Evolutionary conservation across 2,329 filamentous ascomycete species (phyloP), one percentile per base, ranked within the genome.

Genomic region (Trichoderma harzianum): DNA sequence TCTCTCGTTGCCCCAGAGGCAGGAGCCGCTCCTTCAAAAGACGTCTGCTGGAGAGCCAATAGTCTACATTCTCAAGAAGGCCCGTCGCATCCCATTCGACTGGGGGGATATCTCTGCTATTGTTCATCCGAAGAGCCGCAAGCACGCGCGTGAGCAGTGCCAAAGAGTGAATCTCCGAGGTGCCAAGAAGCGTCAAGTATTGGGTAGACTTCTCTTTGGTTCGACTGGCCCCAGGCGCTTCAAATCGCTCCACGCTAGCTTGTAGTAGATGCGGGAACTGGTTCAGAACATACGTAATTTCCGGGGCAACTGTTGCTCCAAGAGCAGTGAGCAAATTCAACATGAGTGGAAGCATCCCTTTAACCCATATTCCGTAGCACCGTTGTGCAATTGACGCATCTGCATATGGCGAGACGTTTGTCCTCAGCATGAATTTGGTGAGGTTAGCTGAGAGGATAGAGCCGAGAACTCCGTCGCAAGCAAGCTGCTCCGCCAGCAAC

Each of bases 321-420:
- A 99, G 89, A 12, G 93, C 90, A 72, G 92, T 90, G 24, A 99
- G 87, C 32, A 99, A 86, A 80, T 98, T 98, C 58, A 99, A 87
- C 73, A 95, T 91, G 21, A 99, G 84, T 0, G 96, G 96, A 4
- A 99, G 85, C 71, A 98, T 88, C 1, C 94, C 96, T 75, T 93
- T 92, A 24, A 90, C 90, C 96, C 96, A 99, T 77, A 98, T 95
- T 67, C 88, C 88, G 83, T 97, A 97, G 78, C 97, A 90, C 30
- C 95, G 90, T 73, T 90, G 89, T 0, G 88, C 83, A 1, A 91
- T 86, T 4, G 89, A 85, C 16, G 88, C 89, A 7, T 93, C 88
- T 58, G 96, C 92, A 74, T 97, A 94, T 0, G 95, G 94, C 3
- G 92, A 92, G 72, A 94, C 91, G 62, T 87, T 87, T 7, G 85